Evolutionary conservation across 768 basidiomycete genomes (phyloP).

Genomic region (Chalciporus piperatus): DNA sequence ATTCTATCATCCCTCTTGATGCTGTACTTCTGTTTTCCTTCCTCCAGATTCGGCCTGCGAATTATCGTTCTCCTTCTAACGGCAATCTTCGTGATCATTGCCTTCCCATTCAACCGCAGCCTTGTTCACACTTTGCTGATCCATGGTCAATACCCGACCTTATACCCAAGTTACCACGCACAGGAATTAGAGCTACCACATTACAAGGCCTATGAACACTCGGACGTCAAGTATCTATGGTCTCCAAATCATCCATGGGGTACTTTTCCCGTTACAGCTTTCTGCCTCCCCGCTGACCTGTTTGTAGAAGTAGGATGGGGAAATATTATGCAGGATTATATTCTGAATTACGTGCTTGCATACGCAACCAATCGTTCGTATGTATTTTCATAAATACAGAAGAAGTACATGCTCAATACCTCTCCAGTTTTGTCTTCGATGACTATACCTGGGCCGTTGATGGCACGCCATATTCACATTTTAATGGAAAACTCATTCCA

Average conservation of each 20-base stretch:
- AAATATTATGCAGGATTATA: slow-evolving; percentile 39
- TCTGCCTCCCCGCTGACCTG: too few species aligned
- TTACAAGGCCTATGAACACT: slow-evolving; percentile 34
- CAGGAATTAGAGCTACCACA: slow-evolving; percentile 41
- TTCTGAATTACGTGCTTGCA: slow-evolving; percentile 34
- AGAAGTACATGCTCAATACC: too few species aligned
- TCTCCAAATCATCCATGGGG: slow-evolving; percentile 41
- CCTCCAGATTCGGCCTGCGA: slow-evolving; percentile 4
- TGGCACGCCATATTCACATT: slow-evolving; percentile 33
- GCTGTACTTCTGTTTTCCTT: neutral
- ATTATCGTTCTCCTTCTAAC: slow-evolving; percentile 5
- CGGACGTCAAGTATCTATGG: slow-evolving; percentile 40
- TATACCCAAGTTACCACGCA: slow-evolving; percentile 37
- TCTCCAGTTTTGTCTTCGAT: slow-evolving; percentile 37
- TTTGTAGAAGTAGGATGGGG: slow-evolving; percentile 34
- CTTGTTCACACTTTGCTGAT: slow-evolving; percentile 13
- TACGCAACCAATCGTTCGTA: slow-evolving; percentile 32
- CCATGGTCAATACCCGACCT: slow-evolving; percentile 34
- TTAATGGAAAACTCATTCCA: slow-evolving; percentile 33
- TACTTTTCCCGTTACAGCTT: too few species aligned
- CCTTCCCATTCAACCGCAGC: slow-evolving; percentile 23
- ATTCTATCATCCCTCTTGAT: neutral
- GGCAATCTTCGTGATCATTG: slow-evolving; percentile 10
- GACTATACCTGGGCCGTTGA: slow-evolving; percentile 41
- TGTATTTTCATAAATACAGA: too few species aligned